Percentiles rank a stretch among this genome's conserved stretches.
These are phyloP conservation scores for Apiospora hydei DNA, from an alignment of 2,329 filamentous ascomycete genomes.

Conservation along the genomic window DNA sequence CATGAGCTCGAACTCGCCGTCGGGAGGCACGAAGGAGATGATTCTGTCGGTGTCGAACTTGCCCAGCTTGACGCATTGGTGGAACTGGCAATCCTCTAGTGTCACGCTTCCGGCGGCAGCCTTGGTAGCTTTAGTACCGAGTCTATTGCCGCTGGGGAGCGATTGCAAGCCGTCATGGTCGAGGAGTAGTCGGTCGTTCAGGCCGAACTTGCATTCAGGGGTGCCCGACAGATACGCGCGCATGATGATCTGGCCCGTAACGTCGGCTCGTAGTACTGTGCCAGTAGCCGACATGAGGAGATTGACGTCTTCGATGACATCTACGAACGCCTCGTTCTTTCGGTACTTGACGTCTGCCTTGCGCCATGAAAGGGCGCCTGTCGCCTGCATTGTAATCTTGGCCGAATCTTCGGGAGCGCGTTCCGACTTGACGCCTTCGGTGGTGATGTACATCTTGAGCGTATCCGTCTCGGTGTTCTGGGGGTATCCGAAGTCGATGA, in stretches of 20 bases:
- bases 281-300: slow-evolving; percentile 98
- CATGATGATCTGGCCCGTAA: slow-evolving; percentile 98
- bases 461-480: slow-evolving; percentile 99
- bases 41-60: slow-evolving; percentile 97
- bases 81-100: slow-evolving; percentile 97
- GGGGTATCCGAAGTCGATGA: slow-evolving; percentile 98
- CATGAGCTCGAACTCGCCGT: slow-evolving; percentile 99
- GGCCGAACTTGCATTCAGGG: slow-evolving; percentile 97
- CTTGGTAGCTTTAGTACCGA: slow-evolving; percentile 88
- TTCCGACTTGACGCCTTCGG: slow-evolving; percentile 96
- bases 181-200: slow-evolving; percentile 94
- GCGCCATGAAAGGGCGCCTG: slow-evolving; percentile 94
- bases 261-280: slow-evolving; percentile 91
- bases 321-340: slow-evolving; percentile 99
- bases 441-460: slow-evolving; percentile 99
- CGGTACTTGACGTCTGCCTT: slow-evolving; percentile 98
- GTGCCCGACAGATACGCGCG: slow-evolving; percentile 95
- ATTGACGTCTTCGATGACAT: slow-evolving; percentile 99
- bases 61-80: slow-evolving; percentile 97
- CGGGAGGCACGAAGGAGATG: slow-evolving; percentile 95
- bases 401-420: slow-evolving; percentile 88
- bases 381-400: slow-evolving; percentile 99
- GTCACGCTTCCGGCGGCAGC: slow-evolving; percentile 95
- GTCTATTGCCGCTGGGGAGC: slow-evolving; percentile 76
- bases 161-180: slow-evolving; percentile 74